Base-by-base conservation (phyloP, 1,284 basidiomycete species). In the Microbotryum silenes-acaulis region DNA sequence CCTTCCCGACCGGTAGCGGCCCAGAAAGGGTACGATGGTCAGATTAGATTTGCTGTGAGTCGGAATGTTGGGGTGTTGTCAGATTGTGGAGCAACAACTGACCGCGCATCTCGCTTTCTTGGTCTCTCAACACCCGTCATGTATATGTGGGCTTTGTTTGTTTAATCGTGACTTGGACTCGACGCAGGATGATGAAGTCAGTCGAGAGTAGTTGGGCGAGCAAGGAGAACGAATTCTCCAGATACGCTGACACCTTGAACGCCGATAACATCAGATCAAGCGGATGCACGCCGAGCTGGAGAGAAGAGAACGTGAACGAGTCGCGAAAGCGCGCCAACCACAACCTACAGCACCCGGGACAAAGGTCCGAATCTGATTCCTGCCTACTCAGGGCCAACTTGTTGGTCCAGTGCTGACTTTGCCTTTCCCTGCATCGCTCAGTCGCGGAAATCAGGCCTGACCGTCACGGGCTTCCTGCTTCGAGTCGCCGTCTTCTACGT, bases 401-500 rank as follows among this genome's bases (percentile, higher is more conserved):
- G 7, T 14, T 16, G 14, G 16, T 42, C 37, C 16, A 18, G 5
- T 42, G 37, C 37, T 42, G 37, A 42, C 37, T 10, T 10, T 42
- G 12, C 9, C 5, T 18, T 42, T 31, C 31, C 8, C 9, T 18
- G 12, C 37, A 14, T 42, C 16, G 37, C 37, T 18, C 12, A 42
- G 37, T 42, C 37, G 37, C 37, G 37, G 6, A 42, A 42, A 42
- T 42, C 37, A 3, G n/a, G 65, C n/a, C 33, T 64, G 1, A 56
- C 60, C 23, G 1, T 62, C 14, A 57, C 54, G 2, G 68, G 66
- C 25, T 65, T 69, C 63, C 25, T 67, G 46, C 12, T 53, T 8
- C 59, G 68, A 31, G 65, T 60, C 46, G 61, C 42, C n/a, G 2
- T 63, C 29, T 47, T 67, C 57, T 69, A 69, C 63, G n/a, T 67